Evolutionary conservation across 1,284 basidiomycete genomes (phyloP).

Genomic region (Cystobasidium pallidum): DNA sequence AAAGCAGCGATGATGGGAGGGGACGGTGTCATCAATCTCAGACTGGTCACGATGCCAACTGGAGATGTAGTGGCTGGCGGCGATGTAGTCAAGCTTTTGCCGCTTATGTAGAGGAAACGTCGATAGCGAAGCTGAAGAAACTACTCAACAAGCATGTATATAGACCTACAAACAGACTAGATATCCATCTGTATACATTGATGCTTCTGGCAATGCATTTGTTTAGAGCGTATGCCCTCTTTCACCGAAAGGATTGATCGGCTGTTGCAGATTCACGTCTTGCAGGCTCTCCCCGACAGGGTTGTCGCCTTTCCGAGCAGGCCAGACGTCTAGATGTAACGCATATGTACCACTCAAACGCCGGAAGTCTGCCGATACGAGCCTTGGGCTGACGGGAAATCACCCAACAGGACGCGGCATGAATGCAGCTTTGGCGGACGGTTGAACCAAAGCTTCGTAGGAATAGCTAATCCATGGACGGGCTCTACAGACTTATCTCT

Average conservation of each 20-base stretch:
- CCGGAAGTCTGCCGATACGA: too few relatives aligned
- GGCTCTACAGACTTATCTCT: not conserved
- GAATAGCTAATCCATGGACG: not conserved
- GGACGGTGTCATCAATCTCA: constrained; percentile 34
- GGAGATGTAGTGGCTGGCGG: constrained; percentile 34
- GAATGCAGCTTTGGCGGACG: too few relatives aligned
- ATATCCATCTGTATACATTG: not conserved
- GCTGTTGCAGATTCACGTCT: too few relatives aligned
- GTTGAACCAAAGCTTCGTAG: not conserved
- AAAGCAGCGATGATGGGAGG: constrained; percentile 31
- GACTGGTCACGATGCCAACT: constrained; percentile 14
- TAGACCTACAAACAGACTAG: not conserved
- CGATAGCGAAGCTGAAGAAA: not conserved
- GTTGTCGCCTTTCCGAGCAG: too few relatives aligned
- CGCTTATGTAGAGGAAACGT: constrained; percentile 6
- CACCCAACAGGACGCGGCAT: not conserved
- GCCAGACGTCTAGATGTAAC: not conserved
- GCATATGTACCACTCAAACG: too few relatives aligned
- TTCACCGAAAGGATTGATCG: too few relatives aligned
- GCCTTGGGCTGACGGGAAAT: not conserved
- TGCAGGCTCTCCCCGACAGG: too few relatives aligned
- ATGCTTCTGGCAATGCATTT: not conserved
- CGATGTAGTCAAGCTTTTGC: constrained; percentile 29
- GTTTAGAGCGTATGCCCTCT: too few relatives aligned
- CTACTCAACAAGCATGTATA: not conserved